These are phyloP conservation scores for Sporobolomyces phaffii DNA, from an alignment of 768 basidiomycete genomes.

Conservation along the genomic window DNA sequence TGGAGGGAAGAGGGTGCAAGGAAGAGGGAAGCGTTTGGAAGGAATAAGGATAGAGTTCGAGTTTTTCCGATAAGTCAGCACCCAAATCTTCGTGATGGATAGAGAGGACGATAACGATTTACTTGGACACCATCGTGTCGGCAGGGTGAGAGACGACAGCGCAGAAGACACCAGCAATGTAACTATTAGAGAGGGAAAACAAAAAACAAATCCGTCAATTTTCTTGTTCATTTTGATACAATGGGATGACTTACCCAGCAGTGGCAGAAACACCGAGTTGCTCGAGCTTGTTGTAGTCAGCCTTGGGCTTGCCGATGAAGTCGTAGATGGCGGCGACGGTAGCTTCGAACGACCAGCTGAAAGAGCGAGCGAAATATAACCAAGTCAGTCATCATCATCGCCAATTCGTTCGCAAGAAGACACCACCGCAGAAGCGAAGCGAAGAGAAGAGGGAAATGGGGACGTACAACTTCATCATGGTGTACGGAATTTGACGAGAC, in stretches of 20 bases:
- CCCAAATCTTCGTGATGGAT: too few relatives aligned
- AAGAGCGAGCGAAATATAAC: not conserved
- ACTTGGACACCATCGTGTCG: conserved; percentile 40
- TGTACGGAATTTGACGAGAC: conserved; percentile 44
- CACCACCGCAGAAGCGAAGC: too few relatives aligned
- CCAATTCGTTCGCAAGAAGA: too few relatives aligned
- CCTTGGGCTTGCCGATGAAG: conserved; percentile 38
- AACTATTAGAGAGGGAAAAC: conserved; percentile 4
- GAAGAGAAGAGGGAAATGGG: conserved; percentile 8
- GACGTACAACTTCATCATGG: conserved; percentile 42
- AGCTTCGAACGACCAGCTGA: conserved; percentile 38
- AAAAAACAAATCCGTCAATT: not conserved
- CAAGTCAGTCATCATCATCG: not conserved
- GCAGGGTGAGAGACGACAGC: conserved; percentile 42
- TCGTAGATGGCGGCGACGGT: conserved; percentile 42
- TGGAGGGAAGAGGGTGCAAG: too few relatives aligned
- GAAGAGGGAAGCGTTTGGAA: too few relatives aligned
- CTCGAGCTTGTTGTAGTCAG: conserved; percentile 42
- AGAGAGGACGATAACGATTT: too few relatives aligned
- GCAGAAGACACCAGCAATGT: conserved; percentile 44
- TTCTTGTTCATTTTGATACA: not conserved
- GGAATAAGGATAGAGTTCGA: too few relatives aligned
- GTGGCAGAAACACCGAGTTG: conserved; percentile 43
- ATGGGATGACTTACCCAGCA: conserved; percentile 22
- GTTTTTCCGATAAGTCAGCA: too few relatives aligned